phyloP scores from a whole-genome alignment of 176 grass and related monocot genomes.

The Zoysia japonica region DNA sequence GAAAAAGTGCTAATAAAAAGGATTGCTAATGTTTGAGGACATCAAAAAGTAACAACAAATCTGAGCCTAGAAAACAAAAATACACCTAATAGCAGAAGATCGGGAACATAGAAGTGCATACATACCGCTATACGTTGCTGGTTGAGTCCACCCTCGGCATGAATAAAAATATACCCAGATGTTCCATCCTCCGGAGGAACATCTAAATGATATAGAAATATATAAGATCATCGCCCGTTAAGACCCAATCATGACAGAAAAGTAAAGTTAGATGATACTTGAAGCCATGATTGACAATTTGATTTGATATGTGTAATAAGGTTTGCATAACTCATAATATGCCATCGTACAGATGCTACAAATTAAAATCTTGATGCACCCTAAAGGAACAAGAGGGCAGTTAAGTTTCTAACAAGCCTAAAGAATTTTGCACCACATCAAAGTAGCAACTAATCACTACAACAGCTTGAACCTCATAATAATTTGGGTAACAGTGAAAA shows the following conservation, averaged over 20 bases:
- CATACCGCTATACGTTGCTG: constrained; percentile 80
- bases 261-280: constrained; percentile 9
- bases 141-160: constrained; percentile 83
- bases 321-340: background rate
- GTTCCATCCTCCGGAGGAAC: constrained; percentile 64
- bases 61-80: constrained; percentile 8
- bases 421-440: background rate
- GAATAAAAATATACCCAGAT: constrained; percentile 89
- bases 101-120: constrained; percentile 45
- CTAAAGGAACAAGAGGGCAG: background rate
- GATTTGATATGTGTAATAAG: background rate
- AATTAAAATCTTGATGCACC: background rate
- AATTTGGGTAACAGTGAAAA: background rate
- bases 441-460: background rate
- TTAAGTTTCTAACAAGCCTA: background rate
- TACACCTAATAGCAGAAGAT: background rate
- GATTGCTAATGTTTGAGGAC: background rate
- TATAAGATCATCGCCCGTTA: background rate
- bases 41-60: background rate
- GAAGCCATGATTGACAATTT: background rate
- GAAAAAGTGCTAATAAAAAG: background rate
- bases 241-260: background rate
- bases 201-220: constrained; percentile 50
- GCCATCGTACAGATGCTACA: background rate
- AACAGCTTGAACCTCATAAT: background rate